Base-by-base conservation (phyloP, 257 asterid species). In the Galeopsis tetrahit region DNA sequence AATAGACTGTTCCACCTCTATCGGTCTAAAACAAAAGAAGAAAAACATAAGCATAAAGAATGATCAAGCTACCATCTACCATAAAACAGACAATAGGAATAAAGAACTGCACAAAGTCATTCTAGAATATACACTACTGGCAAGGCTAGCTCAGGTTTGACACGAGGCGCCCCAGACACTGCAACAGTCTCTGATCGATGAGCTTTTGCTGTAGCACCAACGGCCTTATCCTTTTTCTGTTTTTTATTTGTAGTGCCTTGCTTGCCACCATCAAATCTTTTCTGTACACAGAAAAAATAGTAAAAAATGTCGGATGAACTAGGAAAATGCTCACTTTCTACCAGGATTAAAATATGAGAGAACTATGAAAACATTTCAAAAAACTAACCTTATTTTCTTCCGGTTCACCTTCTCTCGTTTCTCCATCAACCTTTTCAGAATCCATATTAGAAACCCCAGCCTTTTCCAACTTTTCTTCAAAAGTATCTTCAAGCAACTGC, bases 401-500 rank as follows among this genome's bases (percentile, higher is more conserved):
- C 79, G 71, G 72, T 59, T 92, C 99, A 53, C 85, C 89, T 59
- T 95, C 99, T 76, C 81, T 92, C 5, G 74, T 55, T 82, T 94
- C 98, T 76, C 90, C 93, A 69, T 87, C 97, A 2, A 77, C 85
- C 79, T 90, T 95, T 70, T 90, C 99, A 2, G 89, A 68, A 64
- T 93, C 98, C 53, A 69, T 77, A 75, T 79, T 79, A 36, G 82
- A 49, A 79, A 73, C 90, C 64, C 91, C 95, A 0, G 85, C 55
- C 84, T 90, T 94, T 65, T 94, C 99, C 88, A 89, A 82, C 83
- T 87, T 90, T 68, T 95, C 99, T 79, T 88, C 98, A 79, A 90
- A 69, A 58, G 91, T 84, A 84, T 95, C 99, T 85, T 95, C 99
- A 82, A 95, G 96, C 85, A 95, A 79, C 98, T 93, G 88, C 55